Base-by-base conservation (phyloP, 1,284 basidiomycete genomes). In the Bjerkandera adusta region DNA sequence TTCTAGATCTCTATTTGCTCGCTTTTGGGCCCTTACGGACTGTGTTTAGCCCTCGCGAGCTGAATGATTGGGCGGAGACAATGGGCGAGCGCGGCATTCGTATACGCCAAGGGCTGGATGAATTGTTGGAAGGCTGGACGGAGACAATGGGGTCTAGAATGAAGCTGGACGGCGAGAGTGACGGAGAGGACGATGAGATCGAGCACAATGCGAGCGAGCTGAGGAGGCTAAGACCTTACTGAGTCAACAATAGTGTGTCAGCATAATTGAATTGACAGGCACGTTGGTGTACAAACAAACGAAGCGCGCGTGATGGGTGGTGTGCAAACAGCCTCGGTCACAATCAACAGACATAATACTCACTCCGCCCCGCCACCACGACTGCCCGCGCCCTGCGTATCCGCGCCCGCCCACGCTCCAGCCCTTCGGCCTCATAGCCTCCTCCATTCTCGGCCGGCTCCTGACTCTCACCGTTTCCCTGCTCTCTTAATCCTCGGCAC, bases 11-110 rank as follows among this genome's bases (percentile, higher is more conserved):
- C 41, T 95, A 96, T 73, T 71, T 97, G 46, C 61, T 93, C 16
- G 89, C 92, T 4, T 97, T 96, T 67, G 79, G 82, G 4, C 73
- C 80, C 0, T 68, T 97, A 33, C 78, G 91, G 25, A 61, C 70
- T 1, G 79, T 76, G 43, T 96, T 94, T 64, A 78, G 70, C 25
- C 55, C 67, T 13, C 68, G 69, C 15, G 92, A 97, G 61, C 71
- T 96, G 54, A 73, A 78, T 43, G 73, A 68, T 20, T 77, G 89
- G 57, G 81, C 75, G 27, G 85, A 92, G 48, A 77, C 83, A 8
- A 93, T 95, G 85, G 80, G 78, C 5, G 93, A 96, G 65, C 75
- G 91, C 35, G 87, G 86, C 1, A 66, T 96, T 13, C 79, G 93
- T 15, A 66, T 90, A 55, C 75, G 89, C 25, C 66, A 71, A 38